These are phyloP conservation scores for Penicillium riverlandense DNA, from an alignment of 495 filamentous ascomycete species.

Conservation along the genomic window DNA sequence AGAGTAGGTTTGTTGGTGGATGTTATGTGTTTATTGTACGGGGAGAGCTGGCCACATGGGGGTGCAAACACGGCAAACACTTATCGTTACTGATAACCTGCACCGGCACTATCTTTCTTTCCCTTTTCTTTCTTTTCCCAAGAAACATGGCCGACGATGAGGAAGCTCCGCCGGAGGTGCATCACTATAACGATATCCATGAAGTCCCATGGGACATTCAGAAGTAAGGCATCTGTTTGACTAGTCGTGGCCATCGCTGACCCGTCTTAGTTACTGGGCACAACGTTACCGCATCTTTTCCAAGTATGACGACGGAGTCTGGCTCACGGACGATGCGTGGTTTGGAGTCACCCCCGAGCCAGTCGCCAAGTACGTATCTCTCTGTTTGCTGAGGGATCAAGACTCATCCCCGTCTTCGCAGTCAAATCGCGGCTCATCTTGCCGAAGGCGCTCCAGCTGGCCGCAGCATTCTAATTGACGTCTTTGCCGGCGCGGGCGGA, in stretches of 20 bases:
- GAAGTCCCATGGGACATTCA: constrained; percentile 71
- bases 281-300: constrained; percentile 83
- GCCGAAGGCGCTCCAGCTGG: constrained; percentile 42
- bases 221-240: constrained; percentile 43
- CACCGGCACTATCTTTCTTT: too few relatives aligned
- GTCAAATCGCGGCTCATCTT: constrained; percentile 74
- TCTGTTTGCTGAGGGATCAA: too few relatives aligned
- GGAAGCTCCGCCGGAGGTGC: constrained; percentile 37
- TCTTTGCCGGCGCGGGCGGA: constrained; percentile 86
- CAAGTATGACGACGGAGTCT: constrained; percentile 74
- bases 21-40: too few relatives aligned
- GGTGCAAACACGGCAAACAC: constrained; percentile 26
- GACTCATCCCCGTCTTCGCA: constrained; percentile 15
- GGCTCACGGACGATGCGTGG: constrained; percentile 89
- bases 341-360: constrained; percentile 93
- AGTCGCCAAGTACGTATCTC: constrained; percentile 59
- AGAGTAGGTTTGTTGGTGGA: neutral
- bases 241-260: constrained; percentile 7
- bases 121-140: too few relatives aligned
- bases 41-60: constrained; percentile 10
- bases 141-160: constrained; percentile 24
- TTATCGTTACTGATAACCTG: constrained; percentile 3
- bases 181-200: constrained; percentile 55
- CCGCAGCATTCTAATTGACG: constrained; percentile 63
- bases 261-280: constrained; percentile 64